Percentiles rank a stretch among this genome's conserved stretches.
These are phyloP conservation scores for Colletotrichum sp. DNA, from an alignment of 2,329 filamentous ascomycete genomes.

Conservation along the genomic window DNA sequence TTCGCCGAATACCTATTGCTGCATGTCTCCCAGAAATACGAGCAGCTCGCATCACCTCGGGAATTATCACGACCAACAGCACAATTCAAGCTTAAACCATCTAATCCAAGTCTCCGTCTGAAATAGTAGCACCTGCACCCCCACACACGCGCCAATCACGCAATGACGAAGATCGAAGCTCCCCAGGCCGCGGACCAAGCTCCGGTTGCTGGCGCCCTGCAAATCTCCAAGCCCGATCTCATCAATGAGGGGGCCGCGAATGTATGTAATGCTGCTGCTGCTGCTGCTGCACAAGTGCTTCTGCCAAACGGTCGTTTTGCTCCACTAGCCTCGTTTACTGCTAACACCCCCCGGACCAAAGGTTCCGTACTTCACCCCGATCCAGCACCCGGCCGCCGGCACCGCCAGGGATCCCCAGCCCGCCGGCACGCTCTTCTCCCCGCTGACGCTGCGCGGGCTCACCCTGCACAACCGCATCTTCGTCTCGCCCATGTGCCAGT, in stretches of 20 bases:
- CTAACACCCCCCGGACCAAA: not conserved
- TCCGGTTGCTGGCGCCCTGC: not conserved
- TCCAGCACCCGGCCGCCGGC: constrained; percentile 49
- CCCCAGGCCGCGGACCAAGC: not conserved
- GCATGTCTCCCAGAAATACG: not conserved
- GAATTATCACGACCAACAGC: not conserved
- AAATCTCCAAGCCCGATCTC: not conserved
- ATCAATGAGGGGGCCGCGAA: constrained; percentile 33
- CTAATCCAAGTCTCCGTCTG: not conserved
- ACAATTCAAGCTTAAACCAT: not conserved
- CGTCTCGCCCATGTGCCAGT: constrained; percentile 54
- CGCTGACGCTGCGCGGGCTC: constrained; percentile 46
- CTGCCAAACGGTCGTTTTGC: not conserved
- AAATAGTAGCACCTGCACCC: not conserved
- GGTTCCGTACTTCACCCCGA: constrained; percentile 52
- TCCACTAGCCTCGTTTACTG: not conserved
- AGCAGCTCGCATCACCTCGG: not conserved
- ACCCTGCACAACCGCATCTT: constrained; percentile 51
- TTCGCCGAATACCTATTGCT: not conserved
- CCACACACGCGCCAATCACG: not conserved
- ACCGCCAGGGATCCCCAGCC: constrained; percentile 51
- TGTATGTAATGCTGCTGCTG: constrained; percentile 22
- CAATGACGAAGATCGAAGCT: constrained; percentile 1
- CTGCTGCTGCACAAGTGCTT: not conserved
- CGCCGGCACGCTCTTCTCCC: constrained; percentile 47